Base-by-base conservation (phyloP, 2,329 filamentous ascomycete genomes). In the Sporothrix schenckii region DNA sequence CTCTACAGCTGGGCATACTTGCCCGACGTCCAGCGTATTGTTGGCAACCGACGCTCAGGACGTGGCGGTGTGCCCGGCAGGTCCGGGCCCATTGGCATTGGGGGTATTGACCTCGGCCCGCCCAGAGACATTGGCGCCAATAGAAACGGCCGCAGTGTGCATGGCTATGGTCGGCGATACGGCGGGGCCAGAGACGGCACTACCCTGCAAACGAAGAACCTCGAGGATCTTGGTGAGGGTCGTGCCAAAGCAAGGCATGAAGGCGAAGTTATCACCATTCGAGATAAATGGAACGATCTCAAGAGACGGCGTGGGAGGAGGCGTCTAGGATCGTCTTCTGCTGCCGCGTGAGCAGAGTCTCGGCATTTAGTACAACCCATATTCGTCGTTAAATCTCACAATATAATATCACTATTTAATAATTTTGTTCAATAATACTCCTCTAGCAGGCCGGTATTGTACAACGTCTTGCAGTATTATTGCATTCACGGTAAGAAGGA, bases 1-100 rank as follows among this genome's bases (percentile, higher is more conserved):
- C 74, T 85, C 44, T 85, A 80, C 75, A 83, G 83, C 11, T 86
- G 84, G 84, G 83, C 82, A 1, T 86, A 85, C 70, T 76, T 86
- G 27, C 84, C 84, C 3, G 80, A 86, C 67, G 75, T 82, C 0
- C 83, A 86, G 75, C 79, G 82, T 3, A 76, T 76, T 11, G 79
- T 80, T 47, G 71, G 71, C 52, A 79, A 77, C 10, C 78, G 78
- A 74, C 76, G 74, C 1, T 16, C 21, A 3, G 61, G 24, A 0
- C 69, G 56, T 9, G 53, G 11, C 3, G 58, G 14, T 2, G 68
- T 52, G 3, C 39, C 52, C 7, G 66, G 66, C 52, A 24, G 63
- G 27, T 27, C 49, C 14, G 68, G 67, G 14, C 63, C 44, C 30
- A 54, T 53, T n/a, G 66, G 58, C 4, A 50, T 21, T 7, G 63